Evolutionary conservation across 176 grass and related monocot species (phyloP).

Genomic region (Raddia guianensis): DNA sequence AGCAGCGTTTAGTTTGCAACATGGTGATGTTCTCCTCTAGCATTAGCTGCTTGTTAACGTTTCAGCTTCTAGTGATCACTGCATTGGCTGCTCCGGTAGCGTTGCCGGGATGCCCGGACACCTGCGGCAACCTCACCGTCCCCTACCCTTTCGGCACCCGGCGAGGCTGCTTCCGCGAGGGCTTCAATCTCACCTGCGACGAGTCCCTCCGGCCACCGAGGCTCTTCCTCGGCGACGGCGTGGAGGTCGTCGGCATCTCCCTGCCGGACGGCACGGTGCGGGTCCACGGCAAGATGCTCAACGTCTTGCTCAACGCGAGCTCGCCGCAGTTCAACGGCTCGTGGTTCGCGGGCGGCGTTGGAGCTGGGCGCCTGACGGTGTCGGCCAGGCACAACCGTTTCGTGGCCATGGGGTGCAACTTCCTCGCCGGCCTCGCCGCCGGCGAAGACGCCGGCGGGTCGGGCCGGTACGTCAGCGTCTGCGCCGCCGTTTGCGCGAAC

Average conservation of each 20-base stretch:
- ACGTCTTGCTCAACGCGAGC: too few relatives aligned
- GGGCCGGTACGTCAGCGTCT: neutral
- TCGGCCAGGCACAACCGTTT: conserved; percentile 30
- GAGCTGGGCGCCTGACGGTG: neutral
- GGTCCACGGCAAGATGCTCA: neutral
- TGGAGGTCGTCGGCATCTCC: conserved; percentile 27
- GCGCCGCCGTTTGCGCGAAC: neutral
- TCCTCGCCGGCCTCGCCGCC: neutral
- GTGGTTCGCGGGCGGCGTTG: neutral
- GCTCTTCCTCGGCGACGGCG: neutral
- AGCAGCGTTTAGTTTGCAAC: neutral
- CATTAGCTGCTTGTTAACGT: neutral
- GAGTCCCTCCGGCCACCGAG: neutral
- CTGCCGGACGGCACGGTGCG: conserved; percentile 15
- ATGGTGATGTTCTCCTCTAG: neutral
- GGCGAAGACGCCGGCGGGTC: too few relatives aligned
- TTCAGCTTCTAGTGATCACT: neutral
- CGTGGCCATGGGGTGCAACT: conserved; percentile 21
- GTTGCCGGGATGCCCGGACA: conserved; percentile 34
- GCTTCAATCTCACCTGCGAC: conserved; percentile 37
- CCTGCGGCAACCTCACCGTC: conserved; percentile 17
- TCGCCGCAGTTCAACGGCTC: neutral
- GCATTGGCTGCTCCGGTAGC: conserved; percentile 2
- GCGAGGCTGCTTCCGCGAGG: neutral
- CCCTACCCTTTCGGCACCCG: conserved; percentile 45